These are phyloP conservation scores for Coelastrella sp. DNA, from an alignment of 139 green algal genomes.

Conservation along the genomic window DNA sequence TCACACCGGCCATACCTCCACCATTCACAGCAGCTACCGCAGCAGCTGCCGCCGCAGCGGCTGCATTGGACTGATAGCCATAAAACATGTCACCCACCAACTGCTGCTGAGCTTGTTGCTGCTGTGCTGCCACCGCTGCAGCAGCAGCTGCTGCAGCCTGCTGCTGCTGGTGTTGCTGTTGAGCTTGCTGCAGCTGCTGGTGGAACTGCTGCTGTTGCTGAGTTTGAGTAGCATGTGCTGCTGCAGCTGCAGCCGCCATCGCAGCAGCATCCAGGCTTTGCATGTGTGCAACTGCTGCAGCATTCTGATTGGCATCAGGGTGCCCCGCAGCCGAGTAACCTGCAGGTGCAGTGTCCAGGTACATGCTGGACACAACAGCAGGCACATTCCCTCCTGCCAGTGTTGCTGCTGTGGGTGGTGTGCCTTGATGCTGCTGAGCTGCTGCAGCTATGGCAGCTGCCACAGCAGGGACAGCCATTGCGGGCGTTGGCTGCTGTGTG, in stretches of 20 bases:
- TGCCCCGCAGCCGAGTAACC: background rate
- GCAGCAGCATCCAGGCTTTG: slow-evolving; percentile 4
- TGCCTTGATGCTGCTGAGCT: slow-evolving; percentile 13
- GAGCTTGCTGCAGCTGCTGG: slow-evolving; percentile 16
- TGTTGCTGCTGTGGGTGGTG: background rate
- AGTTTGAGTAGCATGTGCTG: background rate
- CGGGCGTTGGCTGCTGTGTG: background rate
- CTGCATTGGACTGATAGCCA: slow-evolving; percentile 8
- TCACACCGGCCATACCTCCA: background rate
- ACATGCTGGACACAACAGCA: background rate
- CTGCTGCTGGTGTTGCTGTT: slow-evolving; percentile 18
- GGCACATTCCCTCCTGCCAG: background rate
- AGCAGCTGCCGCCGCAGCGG: background rate
- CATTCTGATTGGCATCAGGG: background rate
- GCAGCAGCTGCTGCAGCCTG: slow-evolving; percentile 9
- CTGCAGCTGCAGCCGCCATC: background rate
- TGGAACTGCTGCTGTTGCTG: slow-evolving; percentile 19
- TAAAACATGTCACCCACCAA: slow-evolving; percentile 20
- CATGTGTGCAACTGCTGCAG: slow-evolving; percentile 21
- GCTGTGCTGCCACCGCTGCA: background rate
- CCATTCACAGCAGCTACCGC: slow-evolving; percentile 4
- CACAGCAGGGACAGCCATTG: slow-evolving; percentile 9
- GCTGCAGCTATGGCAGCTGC: slow-evolving; percentile 12
- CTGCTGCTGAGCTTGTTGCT: slow-evolving; percentile 36
- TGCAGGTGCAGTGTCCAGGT: background rate